Conservation (phyloP, 139 green algal species). For the Micractinium sp. region DNA sequence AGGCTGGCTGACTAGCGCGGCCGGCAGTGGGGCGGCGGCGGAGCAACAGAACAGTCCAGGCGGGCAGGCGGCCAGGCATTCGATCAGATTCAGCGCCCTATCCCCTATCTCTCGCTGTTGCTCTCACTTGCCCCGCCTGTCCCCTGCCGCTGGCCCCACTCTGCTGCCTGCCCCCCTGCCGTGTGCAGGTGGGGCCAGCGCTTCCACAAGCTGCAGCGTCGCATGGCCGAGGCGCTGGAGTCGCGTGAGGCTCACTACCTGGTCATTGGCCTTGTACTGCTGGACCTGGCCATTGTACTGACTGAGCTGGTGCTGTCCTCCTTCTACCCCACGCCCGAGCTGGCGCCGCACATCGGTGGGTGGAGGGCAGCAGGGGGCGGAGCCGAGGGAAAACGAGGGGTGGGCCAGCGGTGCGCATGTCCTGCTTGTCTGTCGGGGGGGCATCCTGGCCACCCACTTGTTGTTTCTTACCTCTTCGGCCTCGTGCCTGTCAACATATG, state of each 20-base stretch:
- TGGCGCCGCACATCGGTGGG: conserved; percentile 24
- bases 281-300: conserved; percentile 31
- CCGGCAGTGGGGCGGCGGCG: too few relatives aligned
- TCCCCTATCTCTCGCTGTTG: background rate
- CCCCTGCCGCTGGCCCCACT: background rate
- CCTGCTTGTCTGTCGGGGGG: background rate
- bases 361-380: background rate
- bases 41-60: too few relatives aligned
- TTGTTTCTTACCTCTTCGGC: background rate
- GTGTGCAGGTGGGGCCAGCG: background rate
- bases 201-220: background rate
- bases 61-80: background rate
- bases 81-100: background rate
- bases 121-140: background rate
- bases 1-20: too few relatives aligned
- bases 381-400: too few relatives aligned
- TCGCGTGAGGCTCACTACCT: conserved; percentile 4
- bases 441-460: background rate
- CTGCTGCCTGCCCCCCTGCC: background rate
- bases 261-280: conserved; percentile 26
- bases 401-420: background rate
- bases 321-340: conserved; percentile 21
- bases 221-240: conserved; percentile 26
- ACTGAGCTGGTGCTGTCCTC: conserved; percentile 24
- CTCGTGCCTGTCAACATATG: too few relatives aligned